Conservation (phyloP, 1,139 yeast genomes). For the Blastobotrys arbuscula region DNA sequence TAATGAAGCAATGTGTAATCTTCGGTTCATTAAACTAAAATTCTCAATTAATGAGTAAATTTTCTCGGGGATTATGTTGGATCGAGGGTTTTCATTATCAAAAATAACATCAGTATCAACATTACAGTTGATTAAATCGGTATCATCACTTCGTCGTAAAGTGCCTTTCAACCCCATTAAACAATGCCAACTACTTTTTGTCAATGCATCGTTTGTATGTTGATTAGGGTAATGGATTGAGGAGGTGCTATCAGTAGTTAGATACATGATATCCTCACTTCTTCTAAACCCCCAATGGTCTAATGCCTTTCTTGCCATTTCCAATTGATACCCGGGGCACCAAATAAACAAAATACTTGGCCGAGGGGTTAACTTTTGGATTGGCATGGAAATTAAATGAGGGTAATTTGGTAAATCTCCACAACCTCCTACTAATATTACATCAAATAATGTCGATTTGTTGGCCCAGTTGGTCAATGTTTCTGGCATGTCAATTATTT, state of each 20-base stretch:
- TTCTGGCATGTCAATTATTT: constrained; percentile 21
- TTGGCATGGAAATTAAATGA: constrained; percentile 56
- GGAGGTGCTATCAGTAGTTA: constrained; percentile 40
- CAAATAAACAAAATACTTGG: constrained; percentile 86
- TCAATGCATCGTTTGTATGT: constrained; percentile 20
- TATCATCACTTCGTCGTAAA: constrained; percentile 76
- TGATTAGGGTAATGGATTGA: constrained; percentile 25
- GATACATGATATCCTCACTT: constrained; percentile 72
- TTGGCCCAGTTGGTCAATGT: constrained; percentile 57
- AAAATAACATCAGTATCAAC: constrained; percentile 83
- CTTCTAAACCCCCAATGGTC: constrained; percentile 74
- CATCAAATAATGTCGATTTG: constrained; percentile 66
- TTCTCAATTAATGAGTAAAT: constrained; percentile 85
- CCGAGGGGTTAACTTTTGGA: constrained; percentile 66
- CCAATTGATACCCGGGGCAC: constrained; percentile 63
- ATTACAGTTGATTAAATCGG: constrained; percentile 83
- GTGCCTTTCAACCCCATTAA: constrained; percentile 98
- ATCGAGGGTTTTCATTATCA: constrained; percentile 34
- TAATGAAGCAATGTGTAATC: constrained; percentile 74
- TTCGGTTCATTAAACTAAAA: constrained; percentile 72
- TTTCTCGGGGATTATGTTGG: constrained; percentile 64
- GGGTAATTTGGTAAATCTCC: constrained; percentile 65
- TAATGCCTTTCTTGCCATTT: constrained; percentile 48
- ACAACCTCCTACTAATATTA: constrained; percentile 85
- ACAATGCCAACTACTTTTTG: constrained; percentile 67